Evolutionary conservation across 106 monocot species (phyloP).

Genomic region (Triglochin maritima): DNA sequence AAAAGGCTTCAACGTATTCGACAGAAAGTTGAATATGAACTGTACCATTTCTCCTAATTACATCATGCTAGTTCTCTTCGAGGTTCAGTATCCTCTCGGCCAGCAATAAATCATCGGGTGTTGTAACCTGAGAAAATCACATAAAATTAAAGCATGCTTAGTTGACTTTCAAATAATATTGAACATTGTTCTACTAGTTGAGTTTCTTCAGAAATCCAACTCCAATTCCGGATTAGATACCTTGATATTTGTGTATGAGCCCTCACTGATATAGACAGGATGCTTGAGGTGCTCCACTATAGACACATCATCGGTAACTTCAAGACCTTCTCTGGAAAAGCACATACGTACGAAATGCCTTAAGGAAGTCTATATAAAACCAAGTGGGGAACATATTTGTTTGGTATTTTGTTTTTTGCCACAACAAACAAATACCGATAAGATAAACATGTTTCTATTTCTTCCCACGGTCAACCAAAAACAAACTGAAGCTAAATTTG

Average conservation of each 20-base stretch:
- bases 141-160: neutral
- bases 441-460: too few relatives aligned
- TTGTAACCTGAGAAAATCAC: constrained; percentile 53
- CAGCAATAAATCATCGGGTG: constrained; percentile 86
- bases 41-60: too few relatives aligned
- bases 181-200: neutral
- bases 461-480: too few relatives aligned
- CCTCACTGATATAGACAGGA: constrained; percentile 90
- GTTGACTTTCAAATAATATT: neutral
- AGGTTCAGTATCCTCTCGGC: constrained; percentile 70
- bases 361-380: neutral
- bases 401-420: neutral
- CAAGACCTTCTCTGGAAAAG: constrained; percentile 54
- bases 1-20: too few relatives aligned
- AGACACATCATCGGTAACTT: constrained; percentile 99
- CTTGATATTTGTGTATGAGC: constrained; percentile 99
- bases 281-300: constrained; percentile 97
- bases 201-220: neutral
- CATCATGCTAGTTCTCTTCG: neutral
- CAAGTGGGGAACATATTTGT: neutral
- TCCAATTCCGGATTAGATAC: constrained; percentile 14
- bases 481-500: too few relatives aligned
- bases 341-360: neutral
- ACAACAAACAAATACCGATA: too few relatives aligned
- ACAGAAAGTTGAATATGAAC: too few relatives aligned